Evolutionary conservation across 78 protist species (phyloP).

Genomic region (Dictyostelium brefeldianum): DNA sequence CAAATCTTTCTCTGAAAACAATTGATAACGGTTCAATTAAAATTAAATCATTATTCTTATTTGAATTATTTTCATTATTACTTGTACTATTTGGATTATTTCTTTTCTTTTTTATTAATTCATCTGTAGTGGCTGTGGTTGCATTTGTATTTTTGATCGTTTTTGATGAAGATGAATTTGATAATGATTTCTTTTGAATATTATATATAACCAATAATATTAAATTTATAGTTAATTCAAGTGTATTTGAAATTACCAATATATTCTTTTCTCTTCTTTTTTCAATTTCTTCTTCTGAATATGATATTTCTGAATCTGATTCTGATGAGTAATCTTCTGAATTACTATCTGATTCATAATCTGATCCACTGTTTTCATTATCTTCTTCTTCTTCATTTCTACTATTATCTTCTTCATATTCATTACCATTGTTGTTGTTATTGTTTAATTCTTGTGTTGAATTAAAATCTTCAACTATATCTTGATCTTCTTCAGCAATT

Average conservation of each 20-base stretch:
- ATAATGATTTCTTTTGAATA: constrained; percentile 1
- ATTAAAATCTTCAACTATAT: background rate
- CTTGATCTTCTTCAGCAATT: background rate
- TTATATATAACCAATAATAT: background rate
- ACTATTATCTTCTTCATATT: background rate
- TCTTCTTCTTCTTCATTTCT: background rate
- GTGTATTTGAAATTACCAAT: background rate
- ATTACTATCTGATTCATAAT: background rate
- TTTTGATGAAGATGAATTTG: constrained; percentile 16
- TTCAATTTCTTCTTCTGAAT: background rate
- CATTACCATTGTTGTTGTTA: background rate
- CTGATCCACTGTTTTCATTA: background rate
- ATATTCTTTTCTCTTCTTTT: background rate
- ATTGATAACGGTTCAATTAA: constrained; percentile 21
- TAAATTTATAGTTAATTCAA: constrained; percentile 5
- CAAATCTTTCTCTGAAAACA: constrained; percentile 14
- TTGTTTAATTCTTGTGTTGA: too few relatives aligned
- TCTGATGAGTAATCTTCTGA: background rate
- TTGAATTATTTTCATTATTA: background rate
- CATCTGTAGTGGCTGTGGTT: background rate
- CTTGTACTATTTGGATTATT: background rate
- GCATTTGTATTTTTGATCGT: background rate
- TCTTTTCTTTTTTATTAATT: background rate
- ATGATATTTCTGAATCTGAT: background rate
- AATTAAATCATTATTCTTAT: background rate